Percentiles rank a stretch among this genome's conserved stretches.
These are phyloP conservation scores for Alternaria triticina DNA, from an alignment of 2,329 filamentous ascomycete genomes.

Conservation along the genomic window DNA sequence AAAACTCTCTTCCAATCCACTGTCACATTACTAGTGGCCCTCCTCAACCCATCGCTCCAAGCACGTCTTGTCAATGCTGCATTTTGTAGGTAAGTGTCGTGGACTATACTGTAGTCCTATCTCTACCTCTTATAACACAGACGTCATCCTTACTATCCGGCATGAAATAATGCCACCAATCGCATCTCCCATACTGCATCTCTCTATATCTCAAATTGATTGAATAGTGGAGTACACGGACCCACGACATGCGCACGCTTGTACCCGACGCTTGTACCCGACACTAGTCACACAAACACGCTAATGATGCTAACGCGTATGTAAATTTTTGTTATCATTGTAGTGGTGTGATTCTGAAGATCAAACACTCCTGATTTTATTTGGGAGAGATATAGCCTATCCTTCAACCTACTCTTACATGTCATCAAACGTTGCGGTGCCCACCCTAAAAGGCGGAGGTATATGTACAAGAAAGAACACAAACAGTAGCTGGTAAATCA, in stretches of 20 bases:
- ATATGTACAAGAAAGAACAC: conserved; percentile 4
- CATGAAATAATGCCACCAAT: neutral
- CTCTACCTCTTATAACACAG: neutral
- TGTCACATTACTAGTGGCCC: conserved; percentile 2
- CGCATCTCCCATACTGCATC: neutral
- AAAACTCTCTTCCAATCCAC: neutral
- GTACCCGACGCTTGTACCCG: neutral
- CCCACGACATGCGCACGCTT: neutral
- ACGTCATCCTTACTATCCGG: neutral
- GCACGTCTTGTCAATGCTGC: neutral
- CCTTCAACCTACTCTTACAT: conserved; percentile 4
- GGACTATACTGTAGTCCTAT: neutral
- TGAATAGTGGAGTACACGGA: neutral
- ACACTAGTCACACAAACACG: neutral
- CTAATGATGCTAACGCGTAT: neutral
- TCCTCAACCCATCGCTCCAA: conserved; percentile 7
- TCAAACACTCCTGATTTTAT: neutral
- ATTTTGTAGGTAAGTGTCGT: neutral
- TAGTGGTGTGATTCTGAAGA: neutral
- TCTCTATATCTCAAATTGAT: neutral
- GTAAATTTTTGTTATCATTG: neutral
- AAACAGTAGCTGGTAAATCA: neutral
- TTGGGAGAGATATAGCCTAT: neutral
- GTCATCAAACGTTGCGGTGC: neutral
- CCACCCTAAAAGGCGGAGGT: conserved; percentile 5